Base-by-base conservation (phyloP, 495 filamentous ascomycete species). In the Xylaria longipes region DNA sequence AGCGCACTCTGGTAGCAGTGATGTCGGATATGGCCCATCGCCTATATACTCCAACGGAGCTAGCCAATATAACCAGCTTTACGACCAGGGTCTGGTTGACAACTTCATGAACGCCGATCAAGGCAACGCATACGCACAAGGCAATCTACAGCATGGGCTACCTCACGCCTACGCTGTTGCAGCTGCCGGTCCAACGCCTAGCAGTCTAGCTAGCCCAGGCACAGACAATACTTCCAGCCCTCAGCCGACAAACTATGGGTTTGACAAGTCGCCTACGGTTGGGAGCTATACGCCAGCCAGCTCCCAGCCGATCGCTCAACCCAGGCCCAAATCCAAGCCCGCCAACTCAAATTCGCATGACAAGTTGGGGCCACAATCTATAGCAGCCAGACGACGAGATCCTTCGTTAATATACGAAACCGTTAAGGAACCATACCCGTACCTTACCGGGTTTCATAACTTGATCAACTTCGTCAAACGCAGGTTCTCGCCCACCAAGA, bases 401-500 rank as follows among this genome's bases (percentile, higher is more conserved):
- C 91, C 95, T 6, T 94, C 91, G 0, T 86, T 88, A 31, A 94
- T 98, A 72, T 99, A 99, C 82, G 89, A 93, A 67, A 91, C 89
- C 52, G 94, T 99, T 74, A 93, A 91, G 63, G 89, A 94, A 74
- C 94, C 97, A 29, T 98, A 98, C 77, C 89, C 92, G 11, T 98
- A 99, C 77, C 93, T 93, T 2, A 88, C 85, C 66, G 93, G 93
- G 52, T 98, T 97, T 81, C 96, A 99, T 83, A 91, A 89, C 70
- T 86, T 99, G 57, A 94, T 92, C 66, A 88, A 88, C n/a, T 90
- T 93, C 72, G 86, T 98, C 15, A 89, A 93, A 77, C 88, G 88
- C 29, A 91, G 95, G 12, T 97, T 97, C 77, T 83, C 89, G 3
- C 75, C 84, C 15, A 87, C 88, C 45, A 91, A 92, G 75, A 89